Conservation (phyloP, 345 rosid species). For the Eucalyptus pumila region DNA sequence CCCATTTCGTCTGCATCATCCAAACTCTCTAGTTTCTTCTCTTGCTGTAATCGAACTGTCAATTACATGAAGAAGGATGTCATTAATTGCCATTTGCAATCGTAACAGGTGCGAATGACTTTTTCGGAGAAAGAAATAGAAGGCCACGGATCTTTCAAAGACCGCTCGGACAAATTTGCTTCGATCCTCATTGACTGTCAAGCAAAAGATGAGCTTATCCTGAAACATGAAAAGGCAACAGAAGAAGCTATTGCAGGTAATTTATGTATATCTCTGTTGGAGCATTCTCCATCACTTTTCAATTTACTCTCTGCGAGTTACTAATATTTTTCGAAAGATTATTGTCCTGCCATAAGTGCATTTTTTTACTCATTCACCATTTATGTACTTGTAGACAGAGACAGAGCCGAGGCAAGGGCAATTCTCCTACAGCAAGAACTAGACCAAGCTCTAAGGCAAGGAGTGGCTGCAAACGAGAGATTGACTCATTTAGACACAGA, state of each 20-base stretch:
- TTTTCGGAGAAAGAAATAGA: conserved; percentile 13
- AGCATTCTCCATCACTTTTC: neutral
- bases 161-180: conserved; percentile 53
- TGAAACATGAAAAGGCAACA: conserved; percentile 7
- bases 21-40: neutral
- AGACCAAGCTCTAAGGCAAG: conserved; percentile 25
- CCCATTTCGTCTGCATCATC: neutral
- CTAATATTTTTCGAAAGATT: neutral
- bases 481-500: conserved; percentile 22
- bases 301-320: neutral
- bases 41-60: neutral
- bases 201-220: conserved; percentile 17
- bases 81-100: neutral
- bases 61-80: neutral
- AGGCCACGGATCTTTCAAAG: conserved; percentile 25
- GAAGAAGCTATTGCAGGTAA: conserved; percentile 34
- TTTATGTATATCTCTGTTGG: neutral
- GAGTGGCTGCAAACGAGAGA: conserved; percentile 15
- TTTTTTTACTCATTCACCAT: neutral
- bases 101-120: conserved; percentile 12
- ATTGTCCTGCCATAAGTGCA: neutral
- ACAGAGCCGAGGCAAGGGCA: conserved; percentile 29
- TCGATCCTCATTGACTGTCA: conserved; percentile 42
- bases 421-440: conserved; percentile 19
- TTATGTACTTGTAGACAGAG: conserved; percentile 13